phyloP scores from a whole-genome alignment of 441 rosid genomes.

The Pelargonium citronellum region DNA sequence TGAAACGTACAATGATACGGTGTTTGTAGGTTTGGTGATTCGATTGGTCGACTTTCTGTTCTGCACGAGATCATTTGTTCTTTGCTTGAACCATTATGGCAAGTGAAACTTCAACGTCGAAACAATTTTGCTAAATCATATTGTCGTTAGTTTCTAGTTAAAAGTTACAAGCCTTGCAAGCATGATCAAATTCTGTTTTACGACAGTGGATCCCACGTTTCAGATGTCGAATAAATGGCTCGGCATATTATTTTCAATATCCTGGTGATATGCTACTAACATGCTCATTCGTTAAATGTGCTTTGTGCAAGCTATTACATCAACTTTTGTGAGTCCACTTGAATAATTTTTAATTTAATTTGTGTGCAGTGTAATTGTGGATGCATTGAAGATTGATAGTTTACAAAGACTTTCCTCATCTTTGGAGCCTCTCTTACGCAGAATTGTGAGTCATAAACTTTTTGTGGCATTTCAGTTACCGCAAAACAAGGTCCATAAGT shows the following conservation, averaged over 20 bases:
- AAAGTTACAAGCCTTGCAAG: neutral
- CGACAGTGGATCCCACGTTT: neutral
- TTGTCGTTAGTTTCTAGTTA: neutral
- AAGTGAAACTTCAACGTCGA: neutral
- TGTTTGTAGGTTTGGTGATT: neutral
- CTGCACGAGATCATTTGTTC: neutral
- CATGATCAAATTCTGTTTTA: neutral
- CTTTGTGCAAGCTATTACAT: neutral
- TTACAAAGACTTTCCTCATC: constrained; percentile 96
- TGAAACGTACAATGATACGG: neutral
- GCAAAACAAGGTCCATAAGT: neutral
- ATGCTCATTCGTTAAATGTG: neutral
- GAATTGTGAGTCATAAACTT: constrained; percentile 61
- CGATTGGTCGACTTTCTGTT: neutral
- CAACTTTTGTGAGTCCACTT: neutral
- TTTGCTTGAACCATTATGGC: neutral
- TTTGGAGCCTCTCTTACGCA: constrained; percentile 91
- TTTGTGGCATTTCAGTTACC: neutral
- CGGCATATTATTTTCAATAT: neutral
- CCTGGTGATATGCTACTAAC: neutral
- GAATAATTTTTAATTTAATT: neutral
- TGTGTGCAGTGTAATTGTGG: constrained; percentile 80
- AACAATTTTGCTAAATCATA: neutral
- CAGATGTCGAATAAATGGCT: neutral
- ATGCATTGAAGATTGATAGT: constrained; percentile 94